These are phyloP conservation scores for Penicillium macrosclerotiorum DNA, from an alignment of 495 filamentous ascomycete genomes.

Conservation along the genomic window DNA sequence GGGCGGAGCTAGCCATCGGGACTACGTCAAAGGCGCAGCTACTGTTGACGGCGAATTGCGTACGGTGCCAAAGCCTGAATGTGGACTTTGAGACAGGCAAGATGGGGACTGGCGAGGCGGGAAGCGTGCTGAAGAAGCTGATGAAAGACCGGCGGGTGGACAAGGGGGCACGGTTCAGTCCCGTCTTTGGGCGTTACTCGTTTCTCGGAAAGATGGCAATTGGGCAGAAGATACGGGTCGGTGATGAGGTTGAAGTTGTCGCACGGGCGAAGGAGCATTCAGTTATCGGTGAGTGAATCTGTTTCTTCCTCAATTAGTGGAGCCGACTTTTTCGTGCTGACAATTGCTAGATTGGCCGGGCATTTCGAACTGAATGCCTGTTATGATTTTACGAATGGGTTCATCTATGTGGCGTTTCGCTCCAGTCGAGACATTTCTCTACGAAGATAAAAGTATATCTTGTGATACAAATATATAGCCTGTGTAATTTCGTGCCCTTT, in stretches of 20 bases:
- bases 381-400: no score
- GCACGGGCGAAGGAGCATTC: slow-evolving; percentile 57
- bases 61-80: slow-evolving; percentile 76
- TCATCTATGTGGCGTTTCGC: no score
- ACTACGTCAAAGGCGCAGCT: slow-evolving; percentile 35
- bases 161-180: slow-evolving; percentile 66
- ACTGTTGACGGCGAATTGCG: slow-evolving; percentile 73
- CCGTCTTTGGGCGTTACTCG: slow-evolving; percentile 81
- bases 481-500: no score
- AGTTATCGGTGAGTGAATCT: slow-evolving; percentile 53
- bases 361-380: slow-evolving; percentile 13
- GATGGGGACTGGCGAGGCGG: slow-evolving; percentile 60
- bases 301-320: background rate
- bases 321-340: slow-evolving; percentile 4
- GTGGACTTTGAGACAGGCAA: slow-evolving; percentile 77
- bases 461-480: no score
- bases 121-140: slow-evolving; percentile 69
- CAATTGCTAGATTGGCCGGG: slow-evolving; percentile 26
- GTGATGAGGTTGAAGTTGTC: slow-evolving; percentile 66
- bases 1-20: slow-evolving; percentile 61
- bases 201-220: slow-evolving; percentile 50
- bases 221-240: slow-evolving; percentile 52
- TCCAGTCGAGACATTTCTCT: no score
- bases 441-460: no score
- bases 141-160: slow-evolving; percentile 79